phyloP scores from a whole-genome alignment of 2,329 filamentous ascomycete genomes.

The Nothopassalora personata region DNA sequence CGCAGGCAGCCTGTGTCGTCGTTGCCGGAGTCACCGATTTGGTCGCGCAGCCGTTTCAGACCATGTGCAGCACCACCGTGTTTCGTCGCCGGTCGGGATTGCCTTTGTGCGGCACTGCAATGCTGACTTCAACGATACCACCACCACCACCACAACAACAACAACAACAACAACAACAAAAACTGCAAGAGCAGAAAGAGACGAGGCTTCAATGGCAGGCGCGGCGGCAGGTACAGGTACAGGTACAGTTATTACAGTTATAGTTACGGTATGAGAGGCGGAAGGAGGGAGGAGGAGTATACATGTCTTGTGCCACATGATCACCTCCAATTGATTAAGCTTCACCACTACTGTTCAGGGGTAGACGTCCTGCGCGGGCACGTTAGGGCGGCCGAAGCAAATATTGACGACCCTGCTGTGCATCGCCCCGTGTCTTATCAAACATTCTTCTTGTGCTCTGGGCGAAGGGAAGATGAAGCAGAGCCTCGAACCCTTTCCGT shows the following conservation, averaged over 20 bases:
- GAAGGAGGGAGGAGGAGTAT: background rate
- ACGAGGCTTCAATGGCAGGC: background rate
- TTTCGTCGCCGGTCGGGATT: background rate
- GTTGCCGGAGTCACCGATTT: background rate
- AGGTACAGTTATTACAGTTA: background rate
- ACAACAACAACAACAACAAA: too few relatives aligned
- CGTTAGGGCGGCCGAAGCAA: too few relatives aligned
- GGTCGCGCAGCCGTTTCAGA: background rate
- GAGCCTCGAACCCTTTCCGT: background rate
- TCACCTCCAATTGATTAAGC: background rate
- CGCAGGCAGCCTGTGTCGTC: background rate
- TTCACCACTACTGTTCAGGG: background rate
- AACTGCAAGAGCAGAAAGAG: background rate
- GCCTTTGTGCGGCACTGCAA: background rate
- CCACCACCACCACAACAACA: too few relatives aligned
- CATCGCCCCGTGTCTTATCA: too few relatives aligned
- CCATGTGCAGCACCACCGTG: background rate
- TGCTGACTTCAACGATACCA: background rate
- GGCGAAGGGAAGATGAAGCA: background rate
- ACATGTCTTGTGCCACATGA: background rate
- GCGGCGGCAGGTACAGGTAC: background rate
- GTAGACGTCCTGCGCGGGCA: background rate
- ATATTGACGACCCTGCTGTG: too few relatives aligned
- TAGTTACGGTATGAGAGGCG: background rate
- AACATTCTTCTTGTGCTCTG: background rate